Evolutionary conservation across 2,329 filamentous ascomycete genomes (phyloP), one percentile per base, ranked within the genome.

Genomic region (Ceratocystis eucalypticola): DNA sequence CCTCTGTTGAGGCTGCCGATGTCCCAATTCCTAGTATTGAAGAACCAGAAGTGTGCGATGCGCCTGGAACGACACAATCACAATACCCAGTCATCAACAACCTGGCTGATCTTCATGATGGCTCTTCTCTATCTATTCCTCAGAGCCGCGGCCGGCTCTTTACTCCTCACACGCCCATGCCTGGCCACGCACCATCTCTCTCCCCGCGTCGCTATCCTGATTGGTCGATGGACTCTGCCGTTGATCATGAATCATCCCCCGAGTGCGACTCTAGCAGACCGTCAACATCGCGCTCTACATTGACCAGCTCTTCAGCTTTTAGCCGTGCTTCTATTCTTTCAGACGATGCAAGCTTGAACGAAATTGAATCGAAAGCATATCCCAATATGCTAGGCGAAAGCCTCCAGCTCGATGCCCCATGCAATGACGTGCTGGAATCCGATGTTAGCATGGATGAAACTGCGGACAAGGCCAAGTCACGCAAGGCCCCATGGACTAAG

Each of bases 1-100:
- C 83, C 2, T 86, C 84, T 3, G 84, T 87, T 67, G 84, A 83
- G 57, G 83, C 84, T 20, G 84, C 83, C 68, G 84, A 87, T 72
- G 76, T 85, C 3, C 83, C 84, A 28, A 80, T 87, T 64, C 84
- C 84, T 15, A 86, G 84, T 72, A 85, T 87, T 66, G 84, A 87
- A 73, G 77, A 82, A 68, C 79, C 82, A 63, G 77, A 82, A 68
- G 79, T 81, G 62, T 76, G 46, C 12, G 65, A 78, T 50, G 73
- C 75, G 28, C 70, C 75, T 25, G 48, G 5, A 5, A 20, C 20
- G 8, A 17, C 72, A 30, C 55, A 59, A 10, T n/a, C 55, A 17
- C 55, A 59, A 37, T 74, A 74, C 64, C 71, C 74, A 5, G 66
- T 62, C 17, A 72, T 77, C 50, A 73, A 76, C 30, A 72, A 71